Base-by-base conservation (phyloP, 2,329 filamentous ascomycete genomes). In the Periconia sp. region DNA sequence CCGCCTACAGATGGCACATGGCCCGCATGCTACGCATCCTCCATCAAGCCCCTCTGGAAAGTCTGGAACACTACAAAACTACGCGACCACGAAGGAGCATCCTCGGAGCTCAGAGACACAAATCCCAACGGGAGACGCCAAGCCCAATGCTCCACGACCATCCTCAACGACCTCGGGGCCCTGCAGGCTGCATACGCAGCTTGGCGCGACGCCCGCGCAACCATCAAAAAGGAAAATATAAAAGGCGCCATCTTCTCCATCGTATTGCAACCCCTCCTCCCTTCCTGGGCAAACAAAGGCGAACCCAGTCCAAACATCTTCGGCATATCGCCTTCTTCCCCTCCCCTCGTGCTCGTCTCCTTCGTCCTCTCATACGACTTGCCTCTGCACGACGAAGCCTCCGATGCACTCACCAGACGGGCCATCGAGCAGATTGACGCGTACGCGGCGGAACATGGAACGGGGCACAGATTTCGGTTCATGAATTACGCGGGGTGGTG, bases 401-500 rank as follows among this genome's bases (percentile, higher is more conserved):
- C n/a, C n/a, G n/a, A n/a, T n/a, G n/a, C n/a, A n/a, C n/a, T n/a
- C n/a, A n/a, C n/a, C n/a, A n/a, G n/a, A n/a, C n/a, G n/a, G n/a
- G n/a, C n/a, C n/a, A n/a, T n/a, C n/a, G n/a, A 25, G 23, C 7
- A 25, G 7, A 25, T 25, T 12, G 23, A 25, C 23, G 23, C 7
- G 7, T 12, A 8, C 8, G 23, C 23, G 23, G 7, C 8, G 12
- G 7, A 25, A 25, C 23, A 12, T 8, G 23, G 23, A 7, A 8
- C 12, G 23, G 23, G 23, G 23, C 8, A 25, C 8, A 7, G 23
- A 25, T 25, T 8, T 25, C 23, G 23, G 7, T 25, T 25, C 54
- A 71, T 76, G 68, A 77, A 77, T 51, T 76, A 77, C 45, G 75
- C 73, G 7, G 65, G 61, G 32, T 56, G 63, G 54, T 67, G 59